A percentile compares a stretch with the other conserved stretches of the same genome.
Evolutionary conservation across 2,329 filamentous ascomycete genomes (phyloP).

Genomic region (Thelonectria blattea): DNA sequence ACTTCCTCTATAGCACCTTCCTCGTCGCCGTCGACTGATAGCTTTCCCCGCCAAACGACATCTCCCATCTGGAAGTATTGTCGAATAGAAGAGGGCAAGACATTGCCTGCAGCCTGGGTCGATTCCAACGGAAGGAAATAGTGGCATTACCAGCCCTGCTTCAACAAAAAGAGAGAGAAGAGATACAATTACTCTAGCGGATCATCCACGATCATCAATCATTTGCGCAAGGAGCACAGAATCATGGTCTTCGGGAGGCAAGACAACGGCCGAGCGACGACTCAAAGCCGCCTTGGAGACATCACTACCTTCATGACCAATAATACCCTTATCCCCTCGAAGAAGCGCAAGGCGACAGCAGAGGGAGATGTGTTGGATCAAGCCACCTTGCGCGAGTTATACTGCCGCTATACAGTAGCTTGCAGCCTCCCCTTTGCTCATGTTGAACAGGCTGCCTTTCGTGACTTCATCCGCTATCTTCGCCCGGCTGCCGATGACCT

Average conservation of each 20-base stretch:
- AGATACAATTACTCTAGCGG: not conserved
- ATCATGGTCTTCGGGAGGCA: not conserved
- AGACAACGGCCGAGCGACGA: no score
- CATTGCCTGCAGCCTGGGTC: not conserved
- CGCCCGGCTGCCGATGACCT: not conserved
- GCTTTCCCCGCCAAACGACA: no score
- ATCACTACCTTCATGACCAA: no score
- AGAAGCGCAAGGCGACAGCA: not conserved
- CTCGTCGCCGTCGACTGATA: no score
- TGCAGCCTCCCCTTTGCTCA: not conserved
- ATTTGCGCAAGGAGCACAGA: not conserved
- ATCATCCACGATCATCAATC: not conserved
- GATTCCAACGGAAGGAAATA: not conserved
- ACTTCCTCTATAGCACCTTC: no score
- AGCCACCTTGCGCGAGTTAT: not conserved
- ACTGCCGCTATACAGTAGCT: not conserved
- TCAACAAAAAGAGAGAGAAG: not conserved
- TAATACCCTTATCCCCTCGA: not conserved
- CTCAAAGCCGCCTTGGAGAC: no score
- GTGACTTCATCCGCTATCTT: not conserved
- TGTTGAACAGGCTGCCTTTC: not conserved
- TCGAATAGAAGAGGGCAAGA: no score
- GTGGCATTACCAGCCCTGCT: conserved; percentile 3
- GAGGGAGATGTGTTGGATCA: not conserved
- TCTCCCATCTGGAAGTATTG: no score